phyloP scores from a whole-genome alignment of 176 grass and related monocot genomes.

The Rhynchospora tenuis region DNA sequence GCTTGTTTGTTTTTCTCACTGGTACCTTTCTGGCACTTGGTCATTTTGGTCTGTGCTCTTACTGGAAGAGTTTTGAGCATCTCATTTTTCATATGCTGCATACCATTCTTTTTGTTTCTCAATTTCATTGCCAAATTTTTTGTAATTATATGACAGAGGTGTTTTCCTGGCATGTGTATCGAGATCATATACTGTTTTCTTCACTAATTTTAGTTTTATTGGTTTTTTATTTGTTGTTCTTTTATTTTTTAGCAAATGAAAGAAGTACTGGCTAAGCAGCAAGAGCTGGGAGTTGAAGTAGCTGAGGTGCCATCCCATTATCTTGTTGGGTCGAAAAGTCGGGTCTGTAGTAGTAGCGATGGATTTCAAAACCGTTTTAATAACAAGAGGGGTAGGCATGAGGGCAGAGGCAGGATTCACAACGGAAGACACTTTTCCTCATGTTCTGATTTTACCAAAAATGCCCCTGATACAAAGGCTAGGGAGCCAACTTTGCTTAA shows the following conservation, averaged over 20 bases:
- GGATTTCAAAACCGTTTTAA: constrained; percentile 35
- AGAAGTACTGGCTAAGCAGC: constrained; percentile 71
- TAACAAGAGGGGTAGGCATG: constrained; percentile 51
- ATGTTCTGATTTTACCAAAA: constrained; percentile 6
- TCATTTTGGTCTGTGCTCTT: neutral
- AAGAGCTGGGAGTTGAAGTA: constrained; percentile 77
- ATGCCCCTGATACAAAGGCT: constrained; percentile 16
- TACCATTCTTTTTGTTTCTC: neutral
- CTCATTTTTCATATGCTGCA: neutral
- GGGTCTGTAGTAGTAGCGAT: constrained; percentile 14
- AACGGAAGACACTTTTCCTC: constrained; percentile 20
- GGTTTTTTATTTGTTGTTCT: neutral
- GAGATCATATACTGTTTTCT: constrained; percentile 13
- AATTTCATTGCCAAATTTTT: neutral
- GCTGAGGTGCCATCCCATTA: constrained; percentile 72
- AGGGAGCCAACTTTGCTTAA: constrained; percentile 68
- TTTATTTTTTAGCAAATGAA: constrained; percentile 75
- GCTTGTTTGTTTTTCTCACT: constrained; percentile 15
- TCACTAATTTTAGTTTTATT: constrained; percentile 1
- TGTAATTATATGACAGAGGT: neutral
- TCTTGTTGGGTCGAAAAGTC: constrained; percentile 50
- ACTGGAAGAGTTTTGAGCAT: neutral
- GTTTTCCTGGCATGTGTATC: neutral
- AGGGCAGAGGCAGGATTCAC: constrained; percentile 31
- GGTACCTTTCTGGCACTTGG: neutral